A percentile compares a stretch with the other conserved stretches of the same genome.
These are phyloP conservation scores for Fistulinella cinereoalba DNA, from an alignment of 1,284 basidiomycete genomes.

Conservation along the genomic window DNA sequence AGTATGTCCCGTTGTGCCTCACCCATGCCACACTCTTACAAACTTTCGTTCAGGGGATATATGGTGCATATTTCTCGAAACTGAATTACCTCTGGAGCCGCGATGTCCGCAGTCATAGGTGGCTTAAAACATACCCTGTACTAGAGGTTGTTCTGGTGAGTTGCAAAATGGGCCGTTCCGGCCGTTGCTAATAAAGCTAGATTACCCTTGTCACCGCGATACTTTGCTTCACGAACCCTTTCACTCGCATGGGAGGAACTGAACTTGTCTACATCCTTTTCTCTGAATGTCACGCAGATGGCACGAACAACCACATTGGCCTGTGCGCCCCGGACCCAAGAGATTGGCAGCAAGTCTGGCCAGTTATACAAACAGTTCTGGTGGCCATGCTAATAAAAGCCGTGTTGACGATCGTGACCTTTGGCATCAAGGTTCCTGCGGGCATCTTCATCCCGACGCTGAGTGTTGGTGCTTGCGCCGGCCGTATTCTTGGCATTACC, in stretches of 20 bases:
- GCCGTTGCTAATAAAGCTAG: constrained; percentile 37
- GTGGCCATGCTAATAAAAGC: constrained; percentile 83
- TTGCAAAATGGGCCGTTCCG: constrained; percentile 3
- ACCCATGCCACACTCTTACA: constrained; percentile 2
- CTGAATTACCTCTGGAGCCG: constrained; percentile 89
- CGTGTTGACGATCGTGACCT: constrained; percentile 84
- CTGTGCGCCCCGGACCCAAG: constrained; percentile 73
- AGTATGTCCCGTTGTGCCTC: constrained; percentile 36
- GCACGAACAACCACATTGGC: constrained; percentile 55
- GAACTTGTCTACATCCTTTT: constrained; percentile 94
- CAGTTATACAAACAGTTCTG: constrained; percentile 65
- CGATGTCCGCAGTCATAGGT: constrained; percentile 77
- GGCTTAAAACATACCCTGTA: constrained; percentile 79
- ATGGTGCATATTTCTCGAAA: constrained; percentile 92
- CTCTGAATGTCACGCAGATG: constrained; percentile 70
- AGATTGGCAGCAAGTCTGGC: constrained; percentile 54
- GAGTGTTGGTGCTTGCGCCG: constrained; percentile 95
- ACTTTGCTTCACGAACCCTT: constrained; percentile 87
- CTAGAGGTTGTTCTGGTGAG: constrained; percentile 81
- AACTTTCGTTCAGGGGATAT: constrained; percentile 64
- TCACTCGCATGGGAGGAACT: constrained; percentile 91
- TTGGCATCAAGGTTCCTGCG: constrained; percentile 91
- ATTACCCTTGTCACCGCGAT: constrained; percentile 75
- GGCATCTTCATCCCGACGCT: constrained; percentile 98
- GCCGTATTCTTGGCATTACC: constrained; percentile 81